Evolutionary conservation across 768 basidiomycete species (phyloP).

Genomic region (Tylopilus rubrobrunneus): DNA sequence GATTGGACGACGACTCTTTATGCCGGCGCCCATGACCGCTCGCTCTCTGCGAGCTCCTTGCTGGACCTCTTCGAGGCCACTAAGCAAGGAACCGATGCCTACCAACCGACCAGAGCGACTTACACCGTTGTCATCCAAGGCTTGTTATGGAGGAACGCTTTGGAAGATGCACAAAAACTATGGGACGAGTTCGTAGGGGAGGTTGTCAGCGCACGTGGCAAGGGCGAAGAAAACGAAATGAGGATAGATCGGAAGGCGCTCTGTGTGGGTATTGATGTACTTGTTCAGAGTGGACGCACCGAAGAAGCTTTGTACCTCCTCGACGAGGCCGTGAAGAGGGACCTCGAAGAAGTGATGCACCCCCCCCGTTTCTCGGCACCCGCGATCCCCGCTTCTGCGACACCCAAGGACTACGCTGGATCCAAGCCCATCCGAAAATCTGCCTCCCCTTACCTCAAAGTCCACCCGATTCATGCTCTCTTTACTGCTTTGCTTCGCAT

Average conservation of each 20-base stretch:
- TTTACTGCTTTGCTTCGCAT: constrained; percentile 46
- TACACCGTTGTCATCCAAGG: constrained; percentile 56
- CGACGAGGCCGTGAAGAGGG: constrained; percentile 35
- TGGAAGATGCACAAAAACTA: constrained; percentile 36
- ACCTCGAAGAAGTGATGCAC: constrained; percentile 6
- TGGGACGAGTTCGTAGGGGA: constrained; percentile 39
- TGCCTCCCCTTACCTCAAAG: constrained; percentile 15
- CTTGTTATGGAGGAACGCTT: constrained; percentile 41
- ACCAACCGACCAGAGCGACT: constrained; percentile 42
- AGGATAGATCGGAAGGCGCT: constrained; percentile 46
- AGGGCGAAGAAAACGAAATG: constrained; percentile 6
- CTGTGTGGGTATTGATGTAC: constrained; percentile 46
- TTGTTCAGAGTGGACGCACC: constrained; percentile 41
- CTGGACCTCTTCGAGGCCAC: constrained; percentile 37
- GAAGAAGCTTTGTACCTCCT: constrained; percentile 50
- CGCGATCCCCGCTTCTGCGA: not conserved
- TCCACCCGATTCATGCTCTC: constrained; percentile 39
- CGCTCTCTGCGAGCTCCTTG: constrained; percentile 31
- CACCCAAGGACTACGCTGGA: not conserved
- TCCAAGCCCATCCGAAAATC: not conserved
- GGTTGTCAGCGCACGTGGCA: constrained; percentile 5
- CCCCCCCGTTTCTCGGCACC: not conserved
- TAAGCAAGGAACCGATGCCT: constrained; percentile 20
- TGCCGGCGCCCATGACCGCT: constrained; percentile 40
- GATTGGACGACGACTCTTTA: constrained; percentile 46